Evolutionary conservation across 306 rosid genomes (phyloP).

Genomic region (Trifolium repens): DNA sequence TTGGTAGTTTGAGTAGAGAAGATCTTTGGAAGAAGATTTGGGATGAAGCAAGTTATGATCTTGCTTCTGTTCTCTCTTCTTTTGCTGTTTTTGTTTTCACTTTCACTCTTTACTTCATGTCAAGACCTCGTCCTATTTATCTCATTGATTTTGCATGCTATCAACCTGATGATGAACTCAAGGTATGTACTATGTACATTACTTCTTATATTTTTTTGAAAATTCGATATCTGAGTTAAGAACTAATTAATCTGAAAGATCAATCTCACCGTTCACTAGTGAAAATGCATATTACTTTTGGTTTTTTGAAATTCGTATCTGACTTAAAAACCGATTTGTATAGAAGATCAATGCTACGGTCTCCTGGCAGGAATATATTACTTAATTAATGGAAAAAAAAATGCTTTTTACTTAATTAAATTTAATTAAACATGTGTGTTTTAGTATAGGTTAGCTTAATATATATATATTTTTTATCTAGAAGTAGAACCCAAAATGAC

Average conservation of each 20-base stretch:
- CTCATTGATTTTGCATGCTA: conserved; percentile 85
- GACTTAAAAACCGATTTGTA: too few relatives aligned
- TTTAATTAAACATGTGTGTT: background rate
- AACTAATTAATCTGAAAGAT: too few relatives aligned
- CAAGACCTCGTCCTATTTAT: conserved; percentile 81
- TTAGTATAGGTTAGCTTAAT: background rate
- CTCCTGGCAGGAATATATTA: too few relatives aligned
- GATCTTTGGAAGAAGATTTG: conserved; percentile 87
- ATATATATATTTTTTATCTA: too few relatives aligned
- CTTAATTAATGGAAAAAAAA: too few relatives aligned
- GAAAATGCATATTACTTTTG: too few relatives aligned
- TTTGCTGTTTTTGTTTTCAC: conserved; percentile 86
- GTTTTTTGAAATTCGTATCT: too few relatives aligned
- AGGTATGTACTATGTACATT: conserved; percentile 45
- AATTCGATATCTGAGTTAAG: too few relatives aligned
- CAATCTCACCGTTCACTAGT: too few relatives aligned
- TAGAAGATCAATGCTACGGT: too few relatives aligned
- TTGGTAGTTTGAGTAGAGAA: conserved; percentile 77
- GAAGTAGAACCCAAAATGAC: background rate
- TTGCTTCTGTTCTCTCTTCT: conserved; percentile 78
- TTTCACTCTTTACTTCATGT: conserved; percentile 85
- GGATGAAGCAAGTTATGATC: conserved; percentile 85
- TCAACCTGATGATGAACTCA: conserved; percentile 71
- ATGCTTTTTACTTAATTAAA: too few relatives aligned
- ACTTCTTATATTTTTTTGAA: too few relatives aligned